phyloP scores from a whole-genome alignment of 2,329 filamentous ascomycete genomes.

The Aulographum hederae region DNA sequence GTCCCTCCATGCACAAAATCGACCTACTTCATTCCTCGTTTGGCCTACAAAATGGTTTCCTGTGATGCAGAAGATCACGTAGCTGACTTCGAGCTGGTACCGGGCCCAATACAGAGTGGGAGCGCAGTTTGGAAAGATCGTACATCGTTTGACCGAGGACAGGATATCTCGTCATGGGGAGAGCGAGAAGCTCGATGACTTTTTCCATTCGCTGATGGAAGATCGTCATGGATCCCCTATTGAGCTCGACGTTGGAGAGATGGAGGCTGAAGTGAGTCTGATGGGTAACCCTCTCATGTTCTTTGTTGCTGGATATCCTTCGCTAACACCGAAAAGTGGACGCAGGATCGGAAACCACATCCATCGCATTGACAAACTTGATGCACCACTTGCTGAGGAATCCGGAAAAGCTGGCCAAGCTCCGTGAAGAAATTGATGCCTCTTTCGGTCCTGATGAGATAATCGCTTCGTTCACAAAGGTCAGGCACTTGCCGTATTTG shows the following conservation, averaged over 20 bases:
- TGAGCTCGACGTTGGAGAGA: constrained; percentile 38
- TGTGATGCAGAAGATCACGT: constrained; percentile 19
- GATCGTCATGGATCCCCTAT: constrained; percentile 25
- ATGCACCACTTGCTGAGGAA: constrained; percentile 34
- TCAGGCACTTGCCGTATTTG: constrained; percentile 2
- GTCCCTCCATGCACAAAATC: constrained; percentile 30
- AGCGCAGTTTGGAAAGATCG: constrained; percentile 22
- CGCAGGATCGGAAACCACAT: constrained; percentile 34
- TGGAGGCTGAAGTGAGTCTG: constrained; percentile 35
- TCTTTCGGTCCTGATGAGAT: constrained; percentile 5
- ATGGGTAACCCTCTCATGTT: constrained; percentile 22
- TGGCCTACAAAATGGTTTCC: constrained; percentile 35
- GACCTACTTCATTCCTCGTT: constrained; percentile 30
- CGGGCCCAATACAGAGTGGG: neutral
- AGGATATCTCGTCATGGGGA: constrained; percentile 26
- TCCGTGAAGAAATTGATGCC: constrained; percentile 6
- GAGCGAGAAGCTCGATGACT: constrained; percentile 39
- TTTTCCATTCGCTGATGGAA: constrained; percentile 38
- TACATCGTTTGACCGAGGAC: constrained; percentile 25
- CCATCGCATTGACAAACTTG: constrained; percentile 33
- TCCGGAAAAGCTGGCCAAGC: constrained; percentile 3
- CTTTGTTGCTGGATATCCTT: no score
- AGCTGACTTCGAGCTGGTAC: constrained; percentile 21
- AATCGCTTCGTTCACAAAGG: constrained; percentile 3
- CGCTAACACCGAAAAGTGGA: constrained; percentile 15